Base-by-base conservation (phyloP, 1,284 basidiomycete species). In the Ustilago tritici region DNA sequence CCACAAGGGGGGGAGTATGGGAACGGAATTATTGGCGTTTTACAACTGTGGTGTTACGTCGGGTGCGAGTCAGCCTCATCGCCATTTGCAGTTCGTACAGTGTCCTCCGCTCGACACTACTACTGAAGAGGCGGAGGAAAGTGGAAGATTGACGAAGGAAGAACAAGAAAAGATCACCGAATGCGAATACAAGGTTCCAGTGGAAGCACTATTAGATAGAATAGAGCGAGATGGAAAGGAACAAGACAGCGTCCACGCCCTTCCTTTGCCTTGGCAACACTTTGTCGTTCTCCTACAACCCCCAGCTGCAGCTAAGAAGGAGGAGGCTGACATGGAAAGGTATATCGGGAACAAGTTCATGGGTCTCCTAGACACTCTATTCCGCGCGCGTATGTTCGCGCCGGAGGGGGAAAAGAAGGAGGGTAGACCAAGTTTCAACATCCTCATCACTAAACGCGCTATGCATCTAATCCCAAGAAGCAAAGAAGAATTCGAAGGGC, bases 201-300 rank as follows among this genome's bases (percentile, higher is more conserved):
- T 86, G 5, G 84, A 86, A 61, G 46, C 47, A 28, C 55, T 86
- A 34, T 52, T 86, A 19, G 69, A 81, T 5, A 49, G 76, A 2
- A 83, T 86, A 32, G 78, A 81, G 53, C 46, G 61, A 10, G 84
- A 86, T 35, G 84, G 84, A 3, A 80, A 81, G 36, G 83, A 85
- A 40, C 36, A 68, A 64, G 76, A 78, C 1, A 60, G 72, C 31
- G 71, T 85, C 0, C 79, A 84, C 31, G 77, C 81, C 3, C 65
- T 86, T 0, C 82, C 83, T 0, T 43, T 84, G 4, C 82, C 84
- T 0, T 86, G 82, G 75, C 83, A 84, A 65, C 85, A 86, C 62
- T 86, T 84, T 73, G 83, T 84, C 6, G 77, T 50, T 10, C 64
- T 85, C 19, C 60, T 86, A 23, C 23, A 73, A 2, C 79, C 79